Evolutionary conservation across 306 rosid genomes (phyloP), one percentile per base, ranked within the genome.

Genomic region (Phaseolus lunatus): DNA sequence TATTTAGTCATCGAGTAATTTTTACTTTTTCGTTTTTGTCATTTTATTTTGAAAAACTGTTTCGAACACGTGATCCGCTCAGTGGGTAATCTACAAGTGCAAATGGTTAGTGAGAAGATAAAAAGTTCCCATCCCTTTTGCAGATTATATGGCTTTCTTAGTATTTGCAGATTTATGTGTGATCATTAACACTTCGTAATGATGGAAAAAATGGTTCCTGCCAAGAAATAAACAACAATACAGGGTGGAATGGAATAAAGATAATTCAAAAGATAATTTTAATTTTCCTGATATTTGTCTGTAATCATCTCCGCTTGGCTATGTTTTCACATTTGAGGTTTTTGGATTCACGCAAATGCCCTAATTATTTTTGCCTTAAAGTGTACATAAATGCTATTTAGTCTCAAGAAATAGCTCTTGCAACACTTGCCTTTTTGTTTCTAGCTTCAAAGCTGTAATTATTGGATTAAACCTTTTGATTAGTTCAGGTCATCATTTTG

Each of bases 81-180:
- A 52, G 29, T 76, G 63, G 7, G 13, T 35, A 50, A 19, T 65
- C 45, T 64, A 2, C 9, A 77, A 20, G 20, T 48, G 26, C 52
- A 23, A 76, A n/a, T 20, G 53, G 61, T 71, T 14, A 29, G 23
- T 9, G 48, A 71, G 68, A 45, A 70, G n/a, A 45, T 29, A 10
- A 27, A 47, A 56, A 15, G 67, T 71, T 41, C 37, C 24, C 37
- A 68, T 82, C 15, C 33, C 39, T n/a, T 63, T 31, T 29, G 29
- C n/a, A 29, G 49, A 68, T 74, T 83, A 26, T 50, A 54, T 72
- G 73, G 49, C 69, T 78, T 47, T 65, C 69, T 13, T 59, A 49
- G 48, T 68, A 61, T 61, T 75, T 62, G 65, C 41, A 11, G 29
- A 74, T 68, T 73, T 49, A 39, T 27, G 18, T 33, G 22, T 31